Conservation (phyloP, 208 protist species). For the Endotrypanum monterogeii region DNA sequence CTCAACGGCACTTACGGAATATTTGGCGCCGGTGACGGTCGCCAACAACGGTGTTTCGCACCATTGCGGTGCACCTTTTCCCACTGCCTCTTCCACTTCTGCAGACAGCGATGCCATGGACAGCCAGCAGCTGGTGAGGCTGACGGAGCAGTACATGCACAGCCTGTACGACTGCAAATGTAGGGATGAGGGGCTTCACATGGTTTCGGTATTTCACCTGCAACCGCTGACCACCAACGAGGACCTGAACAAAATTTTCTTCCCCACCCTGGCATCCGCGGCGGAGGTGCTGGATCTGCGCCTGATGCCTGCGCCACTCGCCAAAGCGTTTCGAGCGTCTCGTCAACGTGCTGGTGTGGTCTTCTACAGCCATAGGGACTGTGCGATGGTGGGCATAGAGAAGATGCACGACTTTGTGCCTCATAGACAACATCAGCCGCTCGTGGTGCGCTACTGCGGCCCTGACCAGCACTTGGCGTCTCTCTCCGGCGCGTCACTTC, state of each 20-base stretch:
- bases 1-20: conserved; percentile 1
- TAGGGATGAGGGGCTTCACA: conserved; percentile 38
- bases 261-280: conserved; percentile 61
- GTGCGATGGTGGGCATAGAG: conserved; percentile 76
- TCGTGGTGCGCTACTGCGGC: conserved; percentile 73
- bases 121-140: conserved; percentile 11
- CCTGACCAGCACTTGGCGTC: conserved; percentile 32
- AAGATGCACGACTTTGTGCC: conserved; percentile 87
- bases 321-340: conserved; percentile 6
- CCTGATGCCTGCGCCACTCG: conserved; percentile 33
- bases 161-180: conserved; percentile 40
- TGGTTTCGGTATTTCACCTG: conserved; percentile 81
- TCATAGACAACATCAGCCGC: conserved; percentile 70
- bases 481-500: conserved; percentile 23
- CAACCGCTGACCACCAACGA: conserved; percentile 62
- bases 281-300: conserved; percentile 56
- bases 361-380: conserved; percentile 67
- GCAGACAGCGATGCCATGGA: conserved; percentile 21
- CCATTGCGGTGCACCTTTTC: neutral
- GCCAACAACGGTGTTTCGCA: conserved; percentile 8
- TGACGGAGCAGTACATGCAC: conserved; percentile 43
- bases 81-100: neutral
- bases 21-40: conserved; percentile 2
- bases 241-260: conserved; percentile 73
- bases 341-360: conserved; percentile 71